A percentile compares a stretch with the other conserved stretches of the same genome.
These are phyloP conservation scores for Mortierella sp. DNA, from an alignment of 371 early-diverging fungal species.

Conservation along the genomic window DNA sequence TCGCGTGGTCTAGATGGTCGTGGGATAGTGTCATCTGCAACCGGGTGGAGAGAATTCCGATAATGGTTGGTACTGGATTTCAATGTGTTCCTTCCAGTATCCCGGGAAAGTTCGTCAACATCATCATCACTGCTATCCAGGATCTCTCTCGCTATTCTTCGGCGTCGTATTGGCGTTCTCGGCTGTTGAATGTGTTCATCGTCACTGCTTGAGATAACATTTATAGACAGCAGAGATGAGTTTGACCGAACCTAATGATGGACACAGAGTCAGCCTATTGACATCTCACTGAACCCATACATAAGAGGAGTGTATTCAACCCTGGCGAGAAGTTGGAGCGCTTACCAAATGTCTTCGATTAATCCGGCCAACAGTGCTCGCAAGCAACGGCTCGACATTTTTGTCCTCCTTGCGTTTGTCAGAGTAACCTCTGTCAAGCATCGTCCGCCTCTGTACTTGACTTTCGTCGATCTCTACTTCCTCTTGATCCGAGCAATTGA, in stretches of 20 bases:
- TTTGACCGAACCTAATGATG: conserved; percentile 2
- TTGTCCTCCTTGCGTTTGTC: neutral
- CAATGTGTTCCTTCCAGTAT: conserved; percentile 9
- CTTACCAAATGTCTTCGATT: conserved; percentile 1
- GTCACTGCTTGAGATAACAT: conserved; percentile 35
- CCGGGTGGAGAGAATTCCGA: conserved; percentile 10
- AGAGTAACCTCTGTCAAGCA: neutral
- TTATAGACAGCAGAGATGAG: conserved; percentile 2
- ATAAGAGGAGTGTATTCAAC: neutral
- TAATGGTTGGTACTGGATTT: neutral
- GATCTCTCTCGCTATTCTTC: neutral
- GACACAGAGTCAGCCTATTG: neutral
- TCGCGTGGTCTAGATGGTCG: neutral
- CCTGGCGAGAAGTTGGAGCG: neutral
- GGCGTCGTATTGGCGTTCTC: neutral
- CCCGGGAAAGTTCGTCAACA: conserved; percentile 31
- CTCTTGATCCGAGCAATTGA: conserved; percentile 31
- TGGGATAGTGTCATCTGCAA: conserved; percentile 36
- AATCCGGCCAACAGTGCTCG: neutral
- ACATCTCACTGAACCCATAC: neutral
- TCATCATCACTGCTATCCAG: conserved; percentile 25
- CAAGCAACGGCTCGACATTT: neutral
- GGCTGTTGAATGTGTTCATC: conserved; percentile 9
- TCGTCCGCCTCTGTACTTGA: conserved; percentile 1
- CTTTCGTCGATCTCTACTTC: conserved; percentile 15